Conservation (phyloP, 148 eudicot species). For the Tetragonia tetragonoides region DNA sequence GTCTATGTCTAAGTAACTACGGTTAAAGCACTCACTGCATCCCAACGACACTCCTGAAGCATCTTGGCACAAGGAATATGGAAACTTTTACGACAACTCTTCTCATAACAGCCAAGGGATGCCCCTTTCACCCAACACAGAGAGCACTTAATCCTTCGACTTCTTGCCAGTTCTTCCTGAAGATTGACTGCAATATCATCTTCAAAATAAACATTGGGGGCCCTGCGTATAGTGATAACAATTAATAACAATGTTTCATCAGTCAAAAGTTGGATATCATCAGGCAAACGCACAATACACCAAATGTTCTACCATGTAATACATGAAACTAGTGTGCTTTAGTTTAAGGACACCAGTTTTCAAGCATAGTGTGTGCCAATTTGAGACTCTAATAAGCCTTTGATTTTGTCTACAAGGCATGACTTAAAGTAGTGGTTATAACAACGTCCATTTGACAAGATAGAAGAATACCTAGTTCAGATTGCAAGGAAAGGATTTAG, state of each 20-base stretch:
- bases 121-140: conserved; percentile 90
- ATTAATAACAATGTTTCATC: neutral
- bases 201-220: conserved; percentile 85
- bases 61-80: conserved; percentile 88
- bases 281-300: neutral
- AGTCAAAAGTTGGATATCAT: neutral
- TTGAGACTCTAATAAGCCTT: no score
- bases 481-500: neutral
- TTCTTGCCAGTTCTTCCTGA: conserved; percentile 64
- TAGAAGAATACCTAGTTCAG: no score
- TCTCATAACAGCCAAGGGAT: conserved; percentile 91
- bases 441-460: neutral
- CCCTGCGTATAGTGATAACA: conserved; percentile 46
- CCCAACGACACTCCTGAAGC: conserved; percentile 83
- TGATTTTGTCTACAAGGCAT: neutral
- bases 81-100: conserved; percentile 84
- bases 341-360: neutral
- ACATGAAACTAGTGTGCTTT: neutral
- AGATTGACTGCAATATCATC: conserved; percentile 62
- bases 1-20: neutral
- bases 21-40: conserved; percentile 48
- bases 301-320: neutral
- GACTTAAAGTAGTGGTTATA: neutral
- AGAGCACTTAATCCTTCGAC: conserved; percentile 80
- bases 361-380: neutral